Evolutionary conservation across 2,329 filamentous ascomycete species (phyloP), one percentile per base, ranked within the genome.

Genomic region (Stagonosporopsis vannaccii): DNA sequence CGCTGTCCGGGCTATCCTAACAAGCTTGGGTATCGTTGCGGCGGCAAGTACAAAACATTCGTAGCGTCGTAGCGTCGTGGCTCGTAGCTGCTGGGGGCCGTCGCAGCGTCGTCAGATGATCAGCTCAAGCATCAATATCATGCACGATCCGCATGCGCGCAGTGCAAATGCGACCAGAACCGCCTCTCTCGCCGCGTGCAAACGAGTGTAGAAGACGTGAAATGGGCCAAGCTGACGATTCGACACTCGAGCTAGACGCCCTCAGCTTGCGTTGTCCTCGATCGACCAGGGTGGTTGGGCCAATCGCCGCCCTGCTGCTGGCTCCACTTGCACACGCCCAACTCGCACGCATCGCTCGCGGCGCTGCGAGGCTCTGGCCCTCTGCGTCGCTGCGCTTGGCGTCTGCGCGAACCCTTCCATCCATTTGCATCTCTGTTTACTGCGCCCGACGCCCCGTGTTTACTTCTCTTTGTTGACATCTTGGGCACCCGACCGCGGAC

Each of bases 1-100:
- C 41, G n/a, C 20, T 41, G 46, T 56, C 53, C 32, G 47, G 53
- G 47, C 42, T 56, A 47, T 43, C 47, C 53, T 56, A 35, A 39
- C 47, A 30, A 33, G 19, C 56, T 62, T 67, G 60, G 67, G 63
- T 67, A 70, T 67, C 61, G 61, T 56, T 52, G 62, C 50, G 44
- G 59, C 58, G 60, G 58, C n/a, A n/a, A n/a, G 60, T 58, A 51
- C 60, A 61, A 67, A 63, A 63, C 52, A 50, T 45, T 45, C 68
- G 66, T 70, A 58, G 65, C 58, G 59, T 64, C 66, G 63, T 72
- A n/a, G 30, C 30, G n/a, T 32, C 30, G 30, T 32, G 13, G 30
- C 30, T 32, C 30, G 30, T 32, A 30, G 28, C 28, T 30, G 25
- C 25, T 26, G 5, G 25, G 25, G 9, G 25, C 9, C 25, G 25